Conservation (phyloP, 257 asterid genomes). For the Eustoma russellianum region DNA sequence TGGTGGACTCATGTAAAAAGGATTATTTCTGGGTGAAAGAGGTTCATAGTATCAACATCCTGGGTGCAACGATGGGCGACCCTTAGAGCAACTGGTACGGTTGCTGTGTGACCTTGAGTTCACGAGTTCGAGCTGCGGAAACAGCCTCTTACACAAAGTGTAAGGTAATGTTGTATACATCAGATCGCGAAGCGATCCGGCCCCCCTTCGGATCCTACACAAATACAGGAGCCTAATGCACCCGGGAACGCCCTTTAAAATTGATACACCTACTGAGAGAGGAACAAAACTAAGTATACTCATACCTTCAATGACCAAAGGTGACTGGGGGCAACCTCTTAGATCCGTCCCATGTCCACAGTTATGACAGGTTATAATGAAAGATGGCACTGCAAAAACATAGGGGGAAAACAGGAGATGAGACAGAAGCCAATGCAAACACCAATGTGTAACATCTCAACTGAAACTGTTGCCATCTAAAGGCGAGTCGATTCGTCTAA, state of each 20-base stretch:
- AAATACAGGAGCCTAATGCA: too few species aligned
- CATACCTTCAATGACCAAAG: slow-evolving; percentile 66
- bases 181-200: too few species aligned
- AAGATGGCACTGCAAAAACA: slow-evolving; percentile 71
- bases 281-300: slow-evolving; percentile 1
- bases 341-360: slow-evolving; percentile 96
- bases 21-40: too few species aligned
- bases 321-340: slow-evolving; percentile 98
- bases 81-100: too few species aligned
- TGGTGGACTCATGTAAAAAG: too few species aligned
- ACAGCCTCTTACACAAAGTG: too few species aligned
- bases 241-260: not conserved
- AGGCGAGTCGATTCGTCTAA: too few species aligned
- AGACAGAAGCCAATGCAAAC: not conserved
- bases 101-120: too few species aligned
- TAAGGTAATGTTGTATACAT: too few species aligned
- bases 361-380: slow-evolving; percentile 65
- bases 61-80: too few species aligned
- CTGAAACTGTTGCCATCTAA: not conserved
- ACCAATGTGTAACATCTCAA: not conserved
- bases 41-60: not conserved
- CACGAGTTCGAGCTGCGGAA: too few species aligned
- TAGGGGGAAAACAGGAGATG: slow-evolving; percentile 12
- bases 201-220: too few species aligned
- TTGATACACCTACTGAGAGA: not conserved